Percentiles rank a stretch among this genome's conserved stretches.
Evolutionary conservation across 257 asterid species (phyloP).

Genomic region (Solanum neorickii): DNA sequence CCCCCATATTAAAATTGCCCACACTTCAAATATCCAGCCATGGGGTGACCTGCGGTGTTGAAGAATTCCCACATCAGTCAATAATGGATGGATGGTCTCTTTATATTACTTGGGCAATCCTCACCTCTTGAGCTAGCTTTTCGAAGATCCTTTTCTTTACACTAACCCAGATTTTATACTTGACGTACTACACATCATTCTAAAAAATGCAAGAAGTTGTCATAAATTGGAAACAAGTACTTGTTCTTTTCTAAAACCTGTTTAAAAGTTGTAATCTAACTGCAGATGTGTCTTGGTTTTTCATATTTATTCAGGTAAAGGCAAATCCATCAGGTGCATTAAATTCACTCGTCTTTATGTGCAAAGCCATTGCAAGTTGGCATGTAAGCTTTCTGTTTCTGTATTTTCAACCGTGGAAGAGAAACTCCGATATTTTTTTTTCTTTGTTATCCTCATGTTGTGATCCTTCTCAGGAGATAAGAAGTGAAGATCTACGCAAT

Average conservation of each 20-base stretch:
- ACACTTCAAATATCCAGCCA: background rate
- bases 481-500: slow-evolving; percentile 77
- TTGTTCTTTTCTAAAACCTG: background rate
- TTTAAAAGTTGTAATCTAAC: background rate
- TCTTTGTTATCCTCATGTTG: slow-evolving; percentile 1
- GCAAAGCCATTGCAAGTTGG: slow-evolving; percentile 97
- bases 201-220: background rate
- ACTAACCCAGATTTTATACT: background rate
- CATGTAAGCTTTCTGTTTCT: slow-evolving; percentile 42
- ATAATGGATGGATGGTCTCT: background rate
- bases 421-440: background rate
- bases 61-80: background rate
- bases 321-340: slow-evolving; percentile 89
- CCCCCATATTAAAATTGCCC: background rate
- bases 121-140: background rate
- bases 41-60: background rate
- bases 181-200: background rate
- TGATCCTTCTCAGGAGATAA: slow-evolving; percentile 57
- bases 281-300: background rate
- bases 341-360: slow-evolving; percentile 64
- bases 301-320: slow-evolving; percentile 49
- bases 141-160: background rate
- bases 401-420: background rate
- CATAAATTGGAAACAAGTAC: background rate
- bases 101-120: background rate